phyloP scores from a whole-genome alignment of 768 basidiomycete species.

The Rhizopogon vulgaris region DNA sequence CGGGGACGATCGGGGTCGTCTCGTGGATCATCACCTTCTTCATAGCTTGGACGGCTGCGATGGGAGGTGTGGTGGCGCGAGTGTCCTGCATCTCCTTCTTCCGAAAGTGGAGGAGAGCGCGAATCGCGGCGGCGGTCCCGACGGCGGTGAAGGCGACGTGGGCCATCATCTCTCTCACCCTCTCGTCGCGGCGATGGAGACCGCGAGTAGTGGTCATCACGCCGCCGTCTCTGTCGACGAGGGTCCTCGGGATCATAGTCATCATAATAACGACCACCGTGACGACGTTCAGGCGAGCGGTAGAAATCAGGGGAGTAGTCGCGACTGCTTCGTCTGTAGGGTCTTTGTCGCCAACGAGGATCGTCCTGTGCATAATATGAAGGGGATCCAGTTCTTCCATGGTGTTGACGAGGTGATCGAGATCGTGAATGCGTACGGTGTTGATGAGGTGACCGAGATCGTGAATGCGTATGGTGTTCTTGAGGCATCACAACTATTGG shows the following conservation, averaged over 20 bases:
- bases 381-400: slow-evolving; percentile 5
- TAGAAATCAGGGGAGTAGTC: neutral
- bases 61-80: slow-evolving; percentile 7
- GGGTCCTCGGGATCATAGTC: slow-evolving; percentile 7
- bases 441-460: slow-evolving; percentile 16
- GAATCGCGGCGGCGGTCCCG: too few relatives aligned
- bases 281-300: slow-evolving; percentile 10
- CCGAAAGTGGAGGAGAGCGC: too few relatives aligned
- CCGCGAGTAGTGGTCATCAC: neutral
- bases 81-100: slow-evolving; percentile 4
- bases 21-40: slow-evolving; percentile 9
- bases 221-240: slow-evolving; percentile 2
- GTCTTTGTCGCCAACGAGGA: slow-evolving; percentile 2
- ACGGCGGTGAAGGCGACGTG: too few relatives aligned
- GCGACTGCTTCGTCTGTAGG: slow-evolving; percentile 4
- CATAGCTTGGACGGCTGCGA: slow-evolving; percentile 8
- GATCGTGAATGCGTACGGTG: slow-evolving; percentile 8
- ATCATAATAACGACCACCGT: neutral
- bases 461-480: slow-evolving; percentile 7
- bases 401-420: slow-evolving; percentile 15
- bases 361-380: neutral
- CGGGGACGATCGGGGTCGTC: neutral
- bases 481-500: slow-evolving; percentile 4
- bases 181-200: neutral
- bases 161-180: neutral